Percentiles rank a stretch among this genome's conserved stretches.
Conservation (phyloP, 805 yeast species). For the Yamadazyma philogaea region DNA sequence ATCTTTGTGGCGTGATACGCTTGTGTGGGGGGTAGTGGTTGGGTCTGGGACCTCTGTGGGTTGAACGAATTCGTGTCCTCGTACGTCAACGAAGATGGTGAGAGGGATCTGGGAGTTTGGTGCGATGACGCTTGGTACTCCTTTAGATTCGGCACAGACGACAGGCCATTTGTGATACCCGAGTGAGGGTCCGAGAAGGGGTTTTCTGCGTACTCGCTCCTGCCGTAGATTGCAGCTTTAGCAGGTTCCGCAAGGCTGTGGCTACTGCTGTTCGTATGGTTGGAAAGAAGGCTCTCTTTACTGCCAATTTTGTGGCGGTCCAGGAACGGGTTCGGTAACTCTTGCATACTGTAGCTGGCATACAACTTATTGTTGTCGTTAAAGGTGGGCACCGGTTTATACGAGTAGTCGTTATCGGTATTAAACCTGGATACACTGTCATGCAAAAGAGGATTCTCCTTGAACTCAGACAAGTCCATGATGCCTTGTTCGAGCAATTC, state of each 20-base stretch:
- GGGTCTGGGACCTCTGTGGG: slow-evolving; percentile 3
- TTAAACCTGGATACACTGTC: slow-evolving; percentile 10
- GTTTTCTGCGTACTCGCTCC: not conserved
- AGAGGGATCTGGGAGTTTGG: not conserved
- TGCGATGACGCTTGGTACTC: not conserved
- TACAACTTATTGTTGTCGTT: slow-evolving; percentile 19
- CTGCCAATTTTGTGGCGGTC: not conserved
- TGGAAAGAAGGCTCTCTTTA: slow-evolving; percentile 7
- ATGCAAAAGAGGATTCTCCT: slow-evolving; percentile 27
- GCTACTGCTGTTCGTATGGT: not conserved
- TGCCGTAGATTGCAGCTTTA: slow-evolving; percentile 1
- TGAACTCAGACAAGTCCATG: slow-evolving; percentile 22
- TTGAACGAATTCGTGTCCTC: not conserved
- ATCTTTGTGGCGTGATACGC: not conserved
- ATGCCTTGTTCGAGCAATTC: slow-evolving; percentile 32
- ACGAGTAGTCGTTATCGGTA: slow-evolving; percentile 10
- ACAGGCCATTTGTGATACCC: not conserved
- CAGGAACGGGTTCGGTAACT: slow-evolving; percentile 7
- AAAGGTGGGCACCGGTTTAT: slow-evolving; percentile 1
- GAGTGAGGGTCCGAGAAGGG: slow-evolving; percentile 4
- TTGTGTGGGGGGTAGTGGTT: not conserved
- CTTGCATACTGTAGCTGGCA: slow-evolving; percentile 9
- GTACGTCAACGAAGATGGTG: slow-evolving; percentile 7
- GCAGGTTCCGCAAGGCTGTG: slow-evolving; percentile 1
- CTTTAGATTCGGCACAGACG: not conserved